Base-by-base conservation (phyloP, 805 yeast genomes). In the Yarrowia sp. region DNA sequence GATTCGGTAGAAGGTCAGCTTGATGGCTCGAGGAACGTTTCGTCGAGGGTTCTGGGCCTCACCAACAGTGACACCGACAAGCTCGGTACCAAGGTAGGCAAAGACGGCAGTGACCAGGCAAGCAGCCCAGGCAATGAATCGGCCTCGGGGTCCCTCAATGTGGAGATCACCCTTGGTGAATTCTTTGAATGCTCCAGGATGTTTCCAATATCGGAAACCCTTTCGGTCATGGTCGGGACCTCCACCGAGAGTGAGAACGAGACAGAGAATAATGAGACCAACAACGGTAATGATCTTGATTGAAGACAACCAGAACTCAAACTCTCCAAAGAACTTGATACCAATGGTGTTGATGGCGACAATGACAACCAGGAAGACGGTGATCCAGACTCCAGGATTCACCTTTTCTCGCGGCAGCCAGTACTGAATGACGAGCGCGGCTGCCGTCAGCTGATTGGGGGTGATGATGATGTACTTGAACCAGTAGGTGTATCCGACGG, bases 171-270 rank as follows among this genome's bases (percentile, higher is more conserved):
- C 72, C 15, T 84, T 84, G 64, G 72, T 76, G 72, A 72, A 78
- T 66, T 77, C 75, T 55, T 72, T 78, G 69, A 81, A 87, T 0
- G 90, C 87, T 67, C 92, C 92, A 0, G 92, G 91, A 67, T 83
- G 72, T 48, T 79, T 74, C 90, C 90, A 88, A 66, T 74, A 88
- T 71, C 89, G 80, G 77, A 87, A 88, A 1, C 92, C 93, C 38
- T 83, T 75, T 74, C 93, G 81, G 70, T 88, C 91, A 70, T 86
- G 87, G 47, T 80, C 80, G 68, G 93, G 92, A 33, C 86, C 89
- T 64, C 95, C 96, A 66, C 96, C 96, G 18, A 70, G 69, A 77
- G 88, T 86, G 67, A 89, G 82, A 66, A 86, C 76, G 68, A 88
- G 80, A 63, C 88, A 77, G 61, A 87, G 74, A 14, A 89, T 67